Conservation (phyloP, 2,329 filamentous ascomycete genomes). For the Exophiala lecanii-corni region DNA sequence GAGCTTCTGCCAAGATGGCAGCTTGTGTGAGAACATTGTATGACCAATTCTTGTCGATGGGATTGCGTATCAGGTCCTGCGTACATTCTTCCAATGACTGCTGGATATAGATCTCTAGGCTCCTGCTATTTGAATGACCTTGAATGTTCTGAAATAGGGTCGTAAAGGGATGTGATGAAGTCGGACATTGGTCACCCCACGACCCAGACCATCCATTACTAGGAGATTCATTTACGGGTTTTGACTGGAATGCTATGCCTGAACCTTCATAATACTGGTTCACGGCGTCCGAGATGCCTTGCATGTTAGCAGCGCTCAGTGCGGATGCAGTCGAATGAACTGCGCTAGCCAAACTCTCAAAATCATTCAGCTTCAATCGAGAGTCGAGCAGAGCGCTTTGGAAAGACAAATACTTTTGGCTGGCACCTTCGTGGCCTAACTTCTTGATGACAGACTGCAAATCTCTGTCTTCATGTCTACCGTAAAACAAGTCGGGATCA, state of each 20-base stretch:
- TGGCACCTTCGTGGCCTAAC: constrained; percentile 84
- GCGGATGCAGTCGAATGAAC: constrained; percentile 15
- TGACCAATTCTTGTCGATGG: constrained; percentile 1
- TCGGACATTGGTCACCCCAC: not conserved
- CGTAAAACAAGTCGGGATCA: constrained; percentile 95
- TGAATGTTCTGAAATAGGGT: constrained; percentile 13
- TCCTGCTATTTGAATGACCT: constrained; percentile 9
- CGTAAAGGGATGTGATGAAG: not conserved
- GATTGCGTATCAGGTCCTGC: not conserved
- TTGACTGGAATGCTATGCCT: not conserved
- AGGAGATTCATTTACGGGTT: not conserved
- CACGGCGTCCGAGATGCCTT: constrained; percentile 78
- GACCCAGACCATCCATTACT: constrained; percentile 9
- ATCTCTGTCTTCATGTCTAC: constrained; percentile 72
- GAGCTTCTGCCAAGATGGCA: constrained; percentile 20
- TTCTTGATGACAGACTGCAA: constrained; percentile 73
- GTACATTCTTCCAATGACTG: constrained; percentile 1
- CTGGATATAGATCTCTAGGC: constrained; percentile 10
- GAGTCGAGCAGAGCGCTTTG: constrained; percentile 88
- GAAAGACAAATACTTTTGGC: constrained; percentile 81
- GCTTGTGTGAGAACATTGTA: constrained; percentile 8
- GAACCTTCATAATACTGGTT: constrained; percentile 36
- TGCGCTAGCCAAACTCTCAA: constrained; percentile 48
- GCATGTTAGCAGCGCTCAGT: constrained; percentile 74
- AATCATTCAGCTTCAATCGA: constrained; percentile 60